Percentiles rank a stretch among this genome's conserved stretches.
Evolutionary conservation across 1,284 basidiomycete genomes (phyloP).

Genomic region (Schizophyllum commune): DNA sequence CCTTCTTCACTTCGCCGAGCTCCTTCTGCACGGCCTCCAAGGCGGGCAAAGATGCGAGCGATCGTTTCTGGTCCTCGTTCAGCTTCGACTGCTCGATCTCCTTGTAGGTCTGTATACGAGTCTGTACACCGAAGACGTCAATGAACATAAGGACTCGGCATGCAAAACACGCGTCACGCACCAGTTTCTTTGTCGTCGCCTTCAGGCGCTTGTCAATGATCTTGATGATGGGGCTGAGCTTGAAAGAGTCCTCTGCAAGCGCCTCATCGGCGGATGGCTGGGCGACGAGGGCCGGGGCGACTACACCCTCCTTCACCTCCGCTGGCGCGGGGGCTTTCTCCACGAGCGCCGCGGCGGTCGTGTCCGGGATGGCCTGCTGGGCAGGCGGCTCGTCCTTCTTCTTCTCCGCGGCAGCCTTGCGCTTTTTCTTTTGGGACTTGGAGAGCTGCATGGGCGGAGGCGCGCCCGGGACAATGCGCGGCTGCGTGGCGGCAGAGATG

Average conservation of each 20-base stretch:
- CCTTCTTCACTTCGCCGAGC: slow-evolving; percentile 73
- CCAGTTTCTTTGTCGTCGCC: slow-evolving; percentile 76
- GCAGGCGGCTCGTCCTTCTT: slow-evolving; percentile 4
- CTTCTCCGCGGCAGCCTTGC: slow-evolving; percentile 29
- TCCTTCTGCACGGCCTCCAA: slow-evolving; percentile 76
- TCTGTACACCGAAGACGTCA: slow-evolving; percentile 32
- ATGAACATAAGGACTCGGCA: slow-evolving; percentile 2
- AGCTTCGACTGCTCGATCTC: slow-evolving; percentile 59
- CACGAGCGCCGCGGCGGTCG: slow-evolving; percentile 36
- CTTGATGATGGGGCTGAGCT: slow-evolving; percentile 65
- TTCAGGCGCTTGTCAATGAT: slow-evolving; percentile 73
- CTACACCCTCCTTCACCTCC: slow-evolving; percentile 41
- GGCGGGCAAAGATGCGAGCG: slow-evolving; percentile 59
- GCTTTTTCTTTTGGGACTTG: slow-evolving; percentile 65
- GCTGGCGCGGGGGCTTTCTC: slow-evolving; percentile 43
- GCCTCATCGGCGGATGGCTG: slow-evolving; percentile 33
- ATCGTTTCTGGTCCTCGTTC: slow-evolving; percentile 78
- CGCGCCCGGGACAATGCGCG: slow-evolving; percentile 66
- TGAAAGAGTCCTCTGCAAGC: slow-evolving; percentile 37
- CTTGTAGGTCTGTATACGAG: slow-evolving; percentile 65
- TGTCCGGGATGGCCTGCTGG: slow-evolving; percentile 32
- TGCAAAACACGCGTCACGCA: slow-evolving; percentile 30
- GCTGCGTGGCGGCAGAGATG: slow-evolving; percentile 19
- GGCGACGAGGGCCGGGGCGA: slow-evolving; percentile 39
- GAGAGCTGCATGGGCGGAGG: slow-evolving; percentile 48